Percentiles rank a stretch among this genome's conserved stretches.
phyloP scores from a whole-genome alignment of 768 basidiomycete genomes.

The Scleroderma bovista region DNA sequence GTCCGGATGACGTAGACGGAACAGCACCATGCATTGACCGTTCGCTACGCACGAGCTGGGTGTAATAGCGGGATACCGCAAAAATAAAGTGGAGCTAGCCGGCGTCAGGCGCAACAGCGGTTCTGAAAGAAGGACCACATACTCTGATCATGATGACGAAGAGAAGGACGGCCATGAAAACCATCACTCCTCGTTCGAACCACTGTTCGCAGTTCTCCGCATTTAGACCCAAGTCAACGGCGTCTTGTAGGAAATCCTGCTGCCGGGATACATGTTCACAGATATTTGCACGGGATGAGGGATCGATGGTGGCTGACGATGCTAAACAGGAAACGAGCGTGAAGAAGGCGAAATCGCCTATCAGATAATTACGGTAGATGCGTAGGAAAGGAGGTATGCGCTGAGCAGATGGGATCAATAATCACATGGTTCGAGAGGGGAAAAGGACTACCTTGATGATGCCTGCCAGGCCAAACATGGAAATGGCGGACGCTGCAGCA shows the following conservation, averaged over 20 bases:
- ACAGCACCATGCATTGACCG: conserved; percentile 13
- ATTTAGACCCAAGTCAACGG: conserved; percentile 67
- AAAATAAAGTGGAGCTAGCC: conserved; percentile 70
- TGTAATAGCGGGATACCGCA: conserved; percentile 62
- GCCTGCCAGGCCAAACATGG: conserved; percentile 61
- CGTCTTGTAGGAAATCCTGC: conserved; percentile 65
- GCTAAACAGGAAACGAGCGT: conserved; percentile 51
- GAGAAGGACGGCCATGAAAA: conserved; percentile 51
- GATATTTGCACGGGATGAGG: conserved; percentile 49
- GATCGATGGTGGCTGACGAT: conserved; percentile 54
- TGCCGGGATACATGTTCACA: conserved; percentile 76
- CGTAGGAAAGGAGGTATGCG: conserved; percentile 60
- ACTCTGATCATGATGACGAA: conserved; percentile 64
- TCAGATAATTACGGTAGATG: conserved; percentile 77
- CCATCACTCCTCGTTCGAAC: conserved; percentile 63
- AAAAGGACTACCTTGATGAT: conserved; percentile 51
- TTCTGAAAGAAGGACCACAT: conserved; percentile 22
- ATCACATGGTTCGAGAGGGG: not conserved
- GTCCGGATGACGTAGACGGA: conserved; percentile 9
- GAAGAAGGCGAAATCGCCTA: conserved; percentile 72
- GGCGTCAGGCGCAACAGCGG: not conserved
- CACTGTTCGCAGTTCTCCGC: conserved; percentile 79
- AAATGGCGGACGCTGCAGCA: conserved; percentile 56
- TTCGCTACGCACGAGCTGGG: conserved; percentile 45
- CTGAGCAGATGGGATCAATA: conserved; percentile 31